Conservation (phyloP, 495 filamentous ascomycete genomes). For the Penicillium verhagenii region DNA sequence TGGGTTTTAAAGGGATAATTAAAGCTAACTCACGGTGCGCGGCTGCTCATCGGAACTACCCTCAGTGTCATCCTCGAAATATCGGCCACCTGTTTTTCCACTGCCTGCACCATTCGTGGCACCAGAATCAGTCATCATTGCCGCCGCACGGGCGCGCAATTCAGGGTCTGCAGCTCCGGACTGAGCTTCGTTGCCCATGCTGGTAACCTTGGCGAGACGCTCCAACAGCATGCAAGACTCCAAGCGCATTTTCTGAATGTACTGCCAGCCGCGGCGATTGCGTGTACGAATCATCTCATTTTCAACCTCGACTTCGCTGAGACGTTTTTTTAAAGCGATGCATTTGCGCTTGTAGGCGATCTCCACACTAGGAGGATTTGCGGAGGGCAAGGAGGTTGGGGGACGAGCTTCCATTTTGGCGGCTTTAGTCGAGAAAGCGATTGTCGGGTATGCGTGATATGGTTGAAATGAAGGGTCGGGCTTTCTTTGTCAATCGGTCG, state of each 20-base stretch:
- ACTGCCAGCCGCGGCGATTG: conserved; percentile 74
- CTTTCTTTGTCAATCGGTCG: not conserved
- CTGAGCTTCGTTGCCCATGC: conserved; percentile 57
- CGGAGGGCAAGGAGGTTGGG: conserved; percentile 24
- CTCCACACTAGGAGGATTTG: conserved; percentile 84
- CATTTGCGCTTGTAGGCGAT: conserved; percentile 96
- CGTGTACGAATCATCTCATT: conserved; percentile 79
- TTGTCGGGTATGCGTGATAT: not conserved
- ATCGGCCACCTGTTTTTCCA: conserved; percentile 18
- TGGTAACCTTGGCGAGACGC: conserved; percentile 79
- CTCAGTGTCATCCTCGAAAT: conserved; percentile 47
- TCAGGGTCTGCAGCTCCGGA: conserved; percentile 34
- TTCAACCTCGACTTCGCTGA: conserved; percentile 83
- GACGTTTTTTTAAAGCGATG: conserved; percentile 87
- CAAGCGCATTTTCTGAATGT: conserved; percentile 86
- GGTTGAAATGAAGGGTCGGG: not conserved
- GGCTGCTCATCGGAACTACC: conserved; percentile 51
- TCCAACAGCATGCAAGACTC: conserved; percentile 90
- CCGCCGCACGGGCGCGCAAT: conserved; percentile 34
- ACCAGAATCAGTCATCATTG: conserved; percentile 32
- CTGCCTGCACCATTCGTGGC: conserved; percentile 23
- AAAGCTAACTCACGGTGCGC: conserved; percentile 37
- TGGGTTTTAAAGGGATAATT: not conserved
- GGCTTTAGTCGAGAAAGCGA: not conserved
- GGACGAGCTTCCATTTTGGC: conserved; percentile 32